Conservation (phyloP, 2,329 filamentous ascomycete genomes). For the Arthroderma uncinatum region DNA sequence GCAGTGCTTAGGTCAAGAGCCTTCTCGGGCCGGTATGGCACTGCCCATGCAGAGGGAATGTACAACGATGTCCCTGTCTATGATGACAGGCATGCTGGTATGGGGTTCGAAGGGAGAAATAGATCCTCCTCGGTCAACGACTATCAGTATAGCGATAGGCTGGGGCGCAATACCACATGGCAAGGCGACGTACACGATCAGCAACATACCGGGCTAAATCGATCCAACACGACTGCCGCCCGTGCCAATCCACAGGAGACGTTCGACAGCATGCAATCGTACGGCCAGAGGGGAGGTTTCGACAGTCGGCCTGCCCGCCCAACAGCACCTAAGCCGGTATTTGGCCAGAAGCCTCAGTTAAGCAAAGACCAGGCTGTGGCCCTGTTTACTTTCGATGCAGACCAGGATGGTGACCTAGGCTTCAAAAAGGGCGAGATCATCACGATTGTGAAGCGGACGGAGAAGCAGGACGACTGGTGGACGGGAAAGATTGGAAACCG, state of each 20-base stretch:
- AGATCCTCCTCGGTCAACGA: constrained; percentile 43
- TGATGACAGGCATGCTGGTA: constrained; percentile 63
- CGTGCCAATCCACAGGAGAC: constrained; percentile 27
- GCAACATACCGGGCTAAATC: constrained; percentile 24
- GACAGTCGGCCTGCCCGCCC: constrained; percentile 64
- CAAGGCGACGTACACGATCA: constrained; percentile 40
- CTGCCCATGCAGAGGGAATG: constrained; percentile 50
- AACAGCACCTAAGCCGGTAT: constrained; percentile 79
- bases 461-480: constrained; percentile 96
- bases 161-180: constrained; percentile 39
- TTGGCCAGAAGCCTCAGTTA: constrained; percentile 41
- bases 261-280: constrained; percentile 21
- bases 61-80: constrained; percentile 94
- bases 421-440: constrained; percentile 98
- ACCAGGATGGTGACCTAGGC: constrained; percentile 80
- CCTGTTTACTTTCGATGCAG: constrained; percentile 85
- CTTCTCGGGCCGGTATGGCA: constrained; percentile 57
- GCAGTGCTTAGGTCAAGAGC: constrained; percentile 70
- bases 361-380: constrained; percentile 69
- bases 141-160: constrained; percentile 46
- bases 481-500: constrained; percentile 76
- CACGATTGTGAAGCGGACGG: constrained; percentile 85
- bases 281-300: constrained; percentile 25
- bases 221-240: constrained; percentile 22
- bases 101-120: constrained; percentile 64